Percentiles rank a stretch among this genome's conserved stretches.
Evolutionary conservation across 257 asterid species (phyloP).

Genomic region (Sherardia arvensis): DNA sequence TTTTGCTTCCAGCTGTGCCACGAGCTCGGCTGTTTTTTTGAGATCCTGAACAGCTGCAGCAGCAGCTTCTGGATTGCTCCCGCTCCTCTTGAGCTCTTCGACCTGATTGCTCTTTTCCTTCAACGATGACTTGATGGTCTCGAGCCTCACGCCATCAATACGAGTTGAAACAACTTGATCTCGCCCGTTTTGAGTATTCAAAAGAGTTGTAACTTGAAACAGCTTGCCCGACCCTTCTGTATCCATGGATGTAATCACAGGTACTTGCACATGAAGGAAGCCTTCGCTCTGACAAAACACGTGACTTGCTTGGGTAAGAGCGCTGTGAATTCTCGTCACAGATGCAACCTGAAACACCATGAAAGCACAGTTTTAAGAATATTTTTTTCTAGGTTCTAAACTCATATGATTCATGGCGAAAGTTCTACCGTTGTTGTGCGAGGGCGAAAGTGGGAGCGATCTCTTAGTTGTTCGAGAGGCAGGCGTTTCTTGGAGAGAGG

Average conservation of each 20-base stretch:
- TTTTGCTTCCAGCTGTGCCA: slow-evolving; percentile 49
- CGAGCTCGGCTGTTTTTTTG: slow-evolving; percentile 46
- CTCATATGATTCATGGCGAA: neutral
- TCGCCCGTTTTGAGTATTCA: slow-evolving; percentile 19
- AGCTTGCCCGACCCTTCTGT: slow-evolving; percentile 38
- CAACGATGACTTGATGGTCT: slow-evolving; percentile 40
- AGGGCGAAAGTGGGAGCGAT: slow-evolving; percentile 63
- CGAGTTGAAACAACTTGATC: slow-evolving; percentile 16
- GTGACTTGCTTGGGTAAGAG: slow-evolving; percentile 46
- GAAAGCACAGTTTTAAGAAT: neutral
- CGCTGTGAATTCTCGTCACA: slow-evolving; percentile 54
- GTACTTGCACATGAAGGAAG: slow-evolving; percentile 67
- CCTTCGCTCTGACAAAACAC: slow-evolving; percentile 53
- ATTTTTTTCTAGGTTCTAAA: neutral
- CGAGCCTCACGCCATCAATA: slow-evolving; percentile 30
- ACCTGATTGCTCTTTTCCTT: slow-evolving; percentile 50
- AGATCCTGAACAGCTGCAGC: slow-evolving; percentile 65
- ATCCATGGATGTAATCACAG: slow-evolving; percentile 64
- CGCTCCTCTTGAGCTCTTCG: slow-evolving; percentile 60
- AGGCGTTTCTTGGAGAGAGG: slow-evolving; percentile 73
- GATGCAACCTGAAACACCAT: slow-evolving; percentile 61
- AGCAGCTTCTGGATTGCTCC: slow-evolving; percentile 72
- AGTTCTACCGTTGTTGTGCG: slow-evolving; percentile 64
- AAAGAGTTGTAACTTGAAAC: slow-evolving; percentile 53
- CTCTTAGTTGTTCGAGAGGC: slow-evolving; percentile 62